Conservation (phyloP, 2,329 filamentous ascomycete genomes). For the Arthrobotrys musiformis region DNA sequence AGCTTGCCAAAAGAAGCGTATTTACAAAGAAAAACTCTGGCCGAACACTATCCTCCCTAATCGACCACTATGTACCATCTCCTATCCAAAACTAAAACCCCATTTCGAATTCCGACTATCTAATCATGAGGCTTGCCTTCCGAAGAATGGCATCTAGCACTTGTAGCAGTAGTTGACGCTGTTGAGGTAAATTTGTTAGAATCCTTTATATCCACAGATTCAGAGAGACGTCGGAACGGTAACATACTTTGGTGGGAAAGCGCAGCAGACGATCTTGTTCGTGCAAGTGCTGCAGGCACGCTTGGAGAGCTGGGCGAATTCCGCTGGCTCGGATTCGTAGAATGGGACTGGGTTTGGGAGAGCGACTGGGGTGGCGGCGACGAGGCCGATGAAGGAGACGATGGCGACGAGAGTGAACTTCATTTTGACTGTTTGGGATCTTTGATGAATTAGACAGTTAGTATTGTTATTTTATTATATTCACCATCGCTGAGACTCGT, state of each 20-base stretch:
- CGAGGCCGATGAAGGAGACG: constrained; percentile 31
- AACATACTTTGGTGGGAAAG: constrained; percentile 30
- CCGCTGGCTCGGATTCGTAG: constrained; percentile 31
- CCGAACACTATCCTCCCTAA: background rate
- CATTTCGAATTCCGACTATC: background rate
- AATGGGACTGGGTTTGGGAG: constrained; percentile 24
- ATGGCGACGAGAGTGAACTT: constrained; percentile 37
- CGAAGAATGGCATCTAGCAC: constrained; percentile 18
- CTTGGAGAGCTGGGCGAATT: constrained; percentile 11
- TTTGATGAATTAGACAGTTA: background rate
- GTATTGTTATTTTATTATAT: too few relatives aligned
- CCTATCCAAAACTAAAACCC: background rate
- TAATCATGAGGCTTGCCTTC: background rate
- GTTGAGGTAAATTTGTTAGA: background rate
- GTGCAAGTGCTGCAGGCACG: constrained; percentile 10
- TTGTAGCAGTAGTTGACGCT: constrained; percentile 39
- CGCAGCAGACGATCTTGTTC: constrained; percentile 13
- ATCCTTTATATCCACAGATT: background rate
- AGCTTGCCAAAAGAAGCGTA: constrained; percentile 4
- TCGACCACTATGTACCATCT: background rate
- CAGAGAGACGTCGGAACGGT: background rate
- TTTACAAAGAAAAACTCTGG: background rate
- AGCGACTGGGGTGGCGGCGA: constrained; percentile 30
- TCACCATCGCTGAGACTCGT: too few relatives aligned
- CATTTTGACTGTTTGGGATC: constrained; percentile 31